Base-by-base conservation (phyloP, 805 yeast genomes). In the Ogataea parapolymorpha region DNA sequence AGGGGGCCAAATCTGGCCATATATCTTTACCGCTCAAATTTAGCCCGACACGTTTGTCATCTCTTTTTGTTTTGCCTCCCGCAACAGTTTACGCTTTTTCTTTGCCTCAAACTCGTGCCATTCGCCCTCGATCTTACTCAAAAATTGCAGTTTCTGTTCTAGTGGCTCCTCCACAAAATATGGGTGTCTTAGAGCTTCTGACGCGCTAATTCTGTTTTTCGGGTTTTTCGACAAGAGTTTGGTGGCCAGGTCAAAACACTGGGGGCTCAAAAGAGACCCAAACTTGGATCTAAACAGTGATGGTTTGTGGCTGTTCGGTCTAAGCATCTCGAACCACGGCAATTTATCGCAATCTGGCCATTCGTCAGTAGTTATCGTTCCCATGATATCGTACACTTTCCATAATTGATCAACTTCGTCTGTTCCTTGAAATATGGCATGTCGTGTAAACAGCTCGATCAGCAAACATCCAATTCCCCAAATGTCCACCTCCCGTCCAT, bases 41-140 rank as follows among this genome's bases (percentile, higher is more conserved):
- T 17, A 32, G 20, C 28, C 29, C 18, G 31, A 31, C 26, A 31
- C 13, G 23, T 45, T 43, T 32, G 46, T 43, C 30, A 32, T 26
- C 29, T 50, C 50, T 35, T 43, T 44, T 32, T 44, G 49, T 37
- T 46, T 46, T n/a, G 53, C 51, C 32, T 55, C 62, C 23, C 59
- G 53, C 18, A 42, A 51, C 32, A 56, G 60, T 44, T 82, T 66
- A 47, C 86, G 70, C 53, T 84, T 75, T 65, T 80, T 82, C 62
- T 91, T 89, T 2, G 96, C 93, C 56, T 91, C 99, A 61, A 84
- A 91, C 58, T 91, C 99, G 59, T 91, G 99, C 93, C 97, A 91
- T 61, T 95, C 98, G 3, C 93, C 95, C 41, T 70, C 68, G 22
- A 80, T 62, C n/a, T 71, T 70, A 22, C 71, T 66, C 49, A 83